Evolutionary conservation across 2,329 filamentous ascomycete species (phyloP).

Genomic region (Juglanconis oblonga): DNA sequence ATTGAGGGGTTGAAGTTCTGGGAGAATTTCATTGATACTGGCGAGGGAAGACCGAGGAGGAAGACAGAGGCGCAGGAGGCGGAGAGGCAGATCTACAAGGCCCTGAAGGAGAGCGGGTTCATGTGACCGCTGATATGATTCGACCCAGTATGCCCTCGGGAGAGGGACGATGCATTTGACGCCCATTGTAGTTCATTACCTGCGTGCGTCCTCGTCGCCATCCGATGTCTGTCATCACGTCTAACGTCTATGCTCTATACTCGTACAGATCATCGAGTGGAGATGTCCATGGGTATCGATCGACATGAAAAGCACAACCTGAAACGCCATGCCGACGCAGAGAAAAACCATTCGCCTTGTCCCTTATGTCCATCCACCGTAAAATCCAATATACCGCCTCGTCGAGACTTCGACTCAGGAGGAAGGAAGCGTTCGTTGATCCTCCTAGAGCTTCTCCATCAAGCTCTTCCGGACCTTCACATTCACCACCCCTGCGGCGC

Average conservation of each 20-base stretch:
- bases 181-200: neutral
- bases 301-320: constrained; percentile 6
- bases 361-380: neutral
- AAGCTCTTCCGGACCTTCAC: constrained; percentile 63
- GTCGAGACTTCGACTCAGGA: neutral
- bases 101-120: constrained; percentile 42
- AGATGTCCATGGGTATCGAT: constrained; percentile 19
- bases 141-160: too few species aligned
- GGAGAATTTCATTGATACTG: constrained; percentile 69
- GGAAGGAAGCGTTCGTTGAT: neutral
- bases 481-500: constrained; percentile 84
- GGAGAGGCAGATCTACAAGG: constrained; percentile 40
- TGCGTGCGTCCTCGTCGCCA: neutral
- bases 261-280: constrained; percentile 17
- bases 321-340: constrained; percentile 12
- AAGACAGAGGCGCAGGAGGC: constrained; percentile 30
- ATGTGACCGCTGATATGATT: constrained; percentile 22
- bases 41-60: constrained; percentile 32
- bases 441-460: constrained; percentile 57
- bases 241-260: constrained; percentile 9
- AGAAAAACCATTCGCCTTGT: constrained; percentile 8
- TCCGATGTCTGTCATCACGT: constrained; percentile 8
- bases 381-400: neutral
- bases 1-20: constrained; percentile 91
- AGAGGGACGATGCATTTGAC: neutral